A percentile compares a stretch with the other conserved stretches of the same genome.
Conservation (phyloP, 345 rosid genomes). For the Melastoma malabathricum region DNA sequence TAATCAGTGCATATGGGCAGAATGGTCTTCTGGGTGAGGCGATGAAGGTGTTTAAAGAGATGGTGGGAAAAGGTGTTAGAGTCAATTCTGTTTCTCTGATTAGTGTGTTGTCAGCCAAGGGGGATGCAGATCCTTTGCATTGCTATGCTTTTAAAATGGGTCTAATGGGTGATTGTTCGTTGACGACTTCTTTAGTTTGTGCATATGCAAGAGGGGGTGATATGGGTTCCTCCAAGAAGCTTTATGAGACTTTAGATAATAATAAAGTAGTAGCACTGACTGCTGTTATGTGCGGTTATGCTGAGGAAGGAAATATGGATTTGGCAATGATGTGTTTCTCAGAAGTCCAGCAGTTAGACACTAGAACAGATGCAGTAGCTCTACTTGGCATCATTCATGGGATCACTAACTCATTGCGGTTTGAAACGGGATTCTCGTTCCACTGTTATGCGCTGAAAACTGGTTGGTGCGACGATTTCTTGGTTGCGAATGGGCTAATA, state of each 20-base stretch:
- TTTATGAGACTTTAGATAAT: conserved; percentile 24
- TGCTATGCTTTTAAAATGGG: conserved; percentile 48
- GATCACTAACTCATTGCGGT: conserved; percentile 21
- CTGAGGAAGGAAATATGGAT: conserved; percentile 38
- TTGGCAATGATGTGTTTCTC: conserved; percentile 26
- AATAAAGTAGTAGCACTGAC: conserved; percentile 51
- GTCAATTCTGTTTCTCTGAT: conserved; percentile 44
- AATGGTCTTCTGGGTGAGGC: conserved; percentile 41
- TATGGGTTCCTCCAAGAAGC: conserved; percentile 34
- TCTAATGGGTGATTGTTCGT: conserved; percentile 27
- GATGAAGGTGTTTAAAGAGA: conserved; percentile 33
- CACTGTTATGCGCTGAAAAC: conserved; percentile 51
- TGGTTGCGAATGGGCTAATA: conserved; percentile 61
- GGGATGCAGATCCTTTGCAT: conserved; percentile 29
- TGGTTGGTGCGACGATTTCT: conserved; percentile 31
- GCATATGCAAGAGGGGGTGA: conserved; percentile 34
- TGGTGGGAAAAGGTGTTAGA: conserved; percentile 27
- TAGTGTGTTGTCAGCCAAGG: conserved; percentile 45
- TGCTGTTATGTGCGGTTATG: conserved; percentile 53
- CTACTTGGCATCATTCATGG: conserved; percentile 59
- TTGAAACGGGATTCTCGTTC: conserved; percentile 32
- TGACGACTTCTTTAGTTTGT: conserved; percentile 59
- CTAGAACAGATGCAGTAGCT: conserved; percentile 66
- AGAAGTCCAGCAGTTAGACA: conserved; percentile 26
- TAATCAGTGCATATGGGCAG: conserved; percentile 57